Evolutionary conservation across 1,139 yeast species (phyloP), one percentile per base, ranked within the genome.

Genomic region (Suhomyces wounanorum): DNA sequence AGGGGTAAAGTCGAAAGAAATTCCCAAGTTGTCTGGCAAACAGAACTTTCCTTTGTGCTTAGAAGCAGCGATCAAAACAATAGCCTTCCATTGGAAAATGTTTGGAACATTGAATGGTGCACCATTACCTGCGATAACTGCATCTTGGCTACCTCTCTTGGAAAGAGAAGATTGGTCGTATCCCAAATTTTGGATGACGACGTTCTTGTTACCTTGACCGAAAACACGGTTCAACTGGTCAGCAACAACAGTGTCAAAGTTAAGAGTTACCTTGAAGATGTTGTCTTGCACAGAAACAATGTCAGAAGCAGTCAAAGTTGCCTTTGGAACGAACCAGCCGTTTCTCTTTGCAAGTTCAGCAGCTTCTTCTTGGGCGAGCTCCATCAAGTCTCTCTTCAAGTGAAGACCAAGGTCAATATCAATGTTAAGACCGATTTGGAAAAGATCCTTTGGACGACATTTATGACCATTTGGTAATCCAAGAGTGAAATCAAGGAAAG

Each of bases 21-120:
- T 64, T 44, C 62, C 52, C 54, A 68, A 66, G 47, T 59, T 63
- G 36, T 59, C 60, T 50, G 73, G 73, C 52, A 69, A 67, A 60
- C 73, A 68, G 62, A 56, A 66, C 49, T 59, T 57, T 47, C 61
- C 66, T 39, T 49, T 57, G 52, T 60, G 55, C 31, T 54, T 37
- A 28, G 55, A 47, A 28, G 67, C 66, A 43, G 63, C 58, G 35
- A 68, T 65, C 45, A 65, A 54, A 38, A 67, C 58, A 28, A 67
- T 55, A 43, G 68, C 63, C 43, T 65, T 56, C 70, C 70, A 68
- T 53, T 61, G 55, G 60, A 66, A 67, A 14, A 54, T 53, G 51
- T 56, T 56, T 18, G 47, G 52, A 28, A 36, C 47, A 43, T 52
- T 44, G 50, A 43, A 51, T 13, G 21, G 40, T 30, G 53, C 53